Percentiles rank a stretch among this genome's conserved stretches.
These are phyloP conservation scores for Fusarium sp. DNA, from an alignment of 2,329 filamentous ascomycete genomes.

Conservation along the genomic window DNA sequence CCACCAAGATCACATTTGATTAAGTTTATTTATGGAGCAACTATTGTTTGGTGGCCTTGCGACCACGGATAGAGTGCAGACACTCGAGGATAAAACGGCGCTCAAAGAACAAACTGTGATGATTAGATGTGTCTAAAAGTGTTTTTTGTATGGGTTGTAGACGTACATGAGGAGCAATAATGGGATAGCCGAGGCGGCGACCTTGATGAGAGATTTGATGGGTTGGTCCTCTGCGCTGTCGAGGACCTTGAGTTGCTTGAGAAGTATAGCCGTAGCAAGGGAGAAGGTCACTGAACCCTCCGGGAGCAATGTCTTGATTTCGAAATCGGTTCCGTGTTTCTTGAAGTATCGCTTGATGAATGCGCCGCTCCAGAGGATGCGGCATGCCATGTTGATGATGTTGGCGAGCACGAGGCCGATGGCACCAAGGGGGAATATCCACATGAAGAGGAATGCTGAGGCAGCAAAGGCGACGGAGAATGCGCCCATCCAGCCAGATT, in stretches of 20 bases:
- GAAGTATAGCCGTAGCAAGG: constrained; percentile 42
- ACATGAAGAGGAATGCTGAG: constrained; percentile 80
- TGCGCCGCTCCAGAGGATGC: constrained; percentile 81
- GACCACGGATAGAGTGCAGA: constrained; percentile 57
- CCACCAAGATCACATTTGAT: constrained; percentile 94
- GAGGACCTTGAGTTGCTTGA: constrained; percentile 43
- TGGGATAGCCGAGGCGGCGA: constrained; percentile 61
- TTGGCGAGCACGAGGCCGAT: constrained; percentile 88
- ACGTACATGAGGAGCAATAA: constrained; percentile 72
- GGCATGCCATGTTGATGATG: constrained; percentile 86
- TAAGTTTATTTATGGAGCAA: constrained; percentile 44
- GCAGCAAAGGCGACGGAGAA: constrained; percentile 83
- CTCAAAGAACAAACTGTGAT: constrained; percentile 64
- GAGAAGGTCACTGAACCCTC: constrained; percentile 42
- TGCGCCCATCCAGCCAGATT: constrained; percentile 85
- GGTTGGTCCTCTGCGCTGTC: constrained; percentile 43
- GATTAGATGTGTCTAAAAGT: constrained; percentile 42
- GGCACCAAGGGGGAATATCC: constrained; percentile 77
- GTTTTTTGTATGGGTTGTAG: constrained; percentile 25
- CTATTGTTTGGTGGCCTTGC: constrained; percentile 47
- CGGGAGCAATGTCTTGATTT: constrained; percentile 45
- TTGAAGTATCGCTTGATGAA: constrained; percentile 79
- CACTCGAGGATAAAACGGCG: constrained; percentile 64
- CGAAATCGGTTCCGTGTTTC: constrained; percentile 52
- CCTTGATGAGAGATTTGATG: constrained; percentile 56